phyloP scores from a whole-genome alignment of 345 rosid species.

The Raphanus sativus region DNA sequence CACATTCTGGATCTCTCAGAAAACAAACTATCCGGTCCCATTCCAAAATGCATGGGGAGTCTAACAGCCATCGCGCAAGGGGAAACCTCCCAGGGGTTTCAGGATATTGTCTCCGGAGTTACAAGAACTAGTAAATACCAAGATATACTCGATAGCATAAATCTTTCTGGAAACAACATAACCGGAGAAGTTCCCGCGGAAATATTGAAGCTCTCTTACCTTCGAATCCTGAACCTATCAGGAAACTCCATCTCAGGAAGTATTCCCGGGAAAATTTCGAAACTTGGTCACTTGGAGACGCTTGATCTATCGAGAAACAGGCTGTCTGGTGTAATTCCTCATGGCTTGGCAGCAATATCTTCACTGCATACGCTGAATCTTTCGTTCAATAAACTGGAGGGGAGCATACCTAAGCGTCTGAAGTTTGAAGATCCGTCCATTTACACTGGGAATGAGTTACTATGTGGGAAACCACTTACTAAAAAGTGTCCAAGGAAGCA shows the following conservation, averaged over 20 bases:
- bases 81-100: not conserved
- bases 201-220: not conserved
- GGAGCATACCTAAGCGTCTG: not conserved
- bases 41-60: constrained; percentile 48
- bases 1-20: constrained; percentile 51
- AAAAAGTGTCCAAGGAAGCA: not conserved
- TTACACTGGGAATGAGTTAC: not conserved
- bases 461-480: not conserved
- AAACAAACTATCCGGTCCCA: constrained; percentile 45
- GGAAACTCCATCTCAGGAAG: not conserved
- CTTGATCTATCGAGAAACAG: not conserved
- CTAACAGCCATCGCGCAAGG: constrained; percentile 37
- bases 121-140: constrained; percentile 38
- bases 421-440: not conserved
- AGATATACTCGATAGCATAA: not conserved
- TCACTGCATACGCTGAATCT: not conserved
- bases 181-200: not conserved
- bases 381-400: not conserved
- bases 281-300: not conserved
- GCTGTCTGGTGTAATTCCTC: not conserved
- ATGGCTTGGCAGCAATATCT: not conserved
- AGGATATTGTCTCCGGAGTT: not conserved
- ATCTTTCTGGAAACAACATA: not conserved
- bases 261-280: not conserved
- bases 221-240: not conserved